Percentiles rank a stretch among this genome's conserved stretches.
phyloP scores from a whole-genome alignment of 495 filamentous ascomycete species.

The Tetracladium setigerum region DNA sequence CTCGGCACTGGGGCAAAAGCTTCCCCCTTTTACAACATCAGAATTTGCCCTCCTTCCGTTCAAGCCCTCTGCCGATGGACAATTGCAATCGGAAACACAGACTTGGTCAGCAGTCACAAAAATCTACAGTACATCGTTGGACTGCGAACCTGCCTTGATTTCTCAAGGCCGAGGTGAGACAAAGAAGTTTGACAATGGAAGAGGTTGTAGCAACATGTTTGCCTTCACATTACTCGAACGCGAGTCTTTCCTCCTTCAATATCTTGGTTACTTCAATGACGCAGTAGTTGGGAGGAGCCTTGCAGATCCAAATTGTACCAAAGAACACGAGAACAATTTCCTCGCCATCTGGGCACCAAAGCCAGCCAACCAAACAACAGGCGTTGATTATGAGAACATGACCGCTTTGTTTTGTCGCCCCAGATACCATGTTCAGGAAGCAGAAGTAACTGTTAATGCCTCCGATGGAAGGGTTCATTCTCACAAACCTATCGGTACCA shows the following conservation, averaged over 20 bases:
- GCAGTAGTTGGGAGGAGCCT: slow-evolving; percentile 12
- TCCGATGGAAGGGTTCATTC: neutral
- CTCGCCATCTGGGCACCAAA: slow-evolving; percentile 20
- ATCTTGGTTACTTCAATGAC: slow-evolving; percentile 27
- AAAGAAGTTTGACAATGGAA: slow-evolving; percentile 21
- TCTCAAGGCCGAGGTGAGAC: neutral
- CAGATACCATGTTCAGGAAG: slow-evolving; percentile 27
- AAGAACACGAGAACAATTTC: slow-evolving; percentile 20
- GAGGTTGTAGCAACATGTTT: slow-evolving; percentile 18
- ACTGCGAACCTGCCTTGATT: slow-evolving; percentile 26
- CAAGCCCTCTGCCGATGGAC: neutral
- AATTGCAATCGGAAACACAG: neutral
- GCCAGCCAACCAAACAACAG: neutral
- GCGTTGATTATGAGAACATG: slow-evolving; percentile 6
- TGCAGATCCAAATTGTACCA: slow-evolving; percentile 17
- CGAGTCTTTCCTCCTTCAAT: slow-evolving; percentile 9
- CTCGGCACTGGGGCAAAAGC: slow-evolving; percentile 28
- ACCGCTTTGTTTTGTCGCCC: slow-evolving; percentile 33
- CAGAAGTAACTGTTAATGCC: slow-evolving; percentile 24
- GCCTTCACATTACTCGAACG: too few species aligned
- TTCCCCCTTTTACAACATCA: slow-evolving; percentile 31
- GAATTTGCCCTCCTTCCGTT: slow-evolving; percentile 32
- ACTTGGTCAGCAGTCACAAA: slow-evolving; percentile 27
- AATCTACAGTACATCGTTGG: slow-evolving; percentile 26
- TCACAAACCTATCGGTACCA: neutral